Evolutionary conservation across 306 rosid species (phyloP).

Genomic region (Mimosa pudica): DNA sequence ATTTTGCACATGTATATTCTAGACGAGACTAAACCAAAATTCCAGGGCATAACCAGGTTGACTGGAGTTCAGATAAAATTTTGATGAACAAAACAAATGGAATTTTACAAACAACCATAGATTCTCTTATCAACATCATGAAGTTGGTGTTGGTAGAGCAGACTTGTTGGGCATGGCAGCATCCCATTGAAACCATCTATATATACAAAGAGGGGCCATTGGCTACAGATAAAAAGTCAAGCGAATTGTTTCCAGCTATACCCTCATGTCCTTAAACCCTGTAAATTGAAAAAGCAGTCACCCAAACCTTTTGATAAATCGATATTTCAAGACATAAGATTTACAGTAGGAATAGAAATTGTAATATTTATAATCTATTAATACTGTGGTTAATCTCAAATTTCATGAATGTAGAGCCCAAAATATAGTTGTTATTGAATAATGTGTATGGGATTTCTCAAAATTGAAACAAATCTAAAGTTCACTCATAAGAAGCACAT

Average conservation of each 20-base stretch:
- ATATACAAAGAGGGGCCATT: conserved; percentile 12
- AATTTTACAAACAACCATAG: conserved; percentile 24
- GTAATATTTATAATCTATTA: neutral
- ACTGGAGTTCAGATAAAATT: neutral
- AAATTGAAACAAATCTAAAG: neutral
- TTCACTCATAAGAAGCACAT: neutral
- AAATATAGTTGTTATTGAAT: neutral
- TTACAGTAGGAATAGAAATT: neutral
- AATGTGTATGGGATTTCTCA: neutral
- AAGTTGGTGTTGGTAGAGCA: conserved; percentile 29
- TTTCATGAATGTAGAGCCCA: neutral
- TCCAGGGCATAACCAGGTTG: conserved; percentile 10
- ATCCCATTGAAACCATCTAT: neutral
- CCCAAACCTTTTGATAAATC: conserved; percentile 8
- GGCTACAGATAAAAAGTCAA: conserved; percentile 34
- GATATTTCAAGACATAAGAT: neutral
- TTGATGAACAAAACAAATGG: conserved; percentile 30
- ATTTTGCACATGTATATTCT: neutral
- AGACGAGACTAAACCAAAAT: conserved; percentile 2
- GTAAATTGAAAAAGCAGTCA: conserved; percentile 31
- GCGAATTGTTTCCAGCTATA: conserved; percentile 29
- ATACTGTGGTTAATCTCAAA: neutral
- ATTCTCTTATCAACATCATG: conserved; percentile 18
- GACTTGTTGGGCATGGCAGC: conserved; percentile 35
- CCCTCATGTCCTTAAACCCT: conserved; percentile 50